Evolutionary conservation across 2,329 filamentous ascomycete genomes (phyloP), one percentile per base, ranked within the genome.

Genomic region (Sporothrix globosa): DNA sequence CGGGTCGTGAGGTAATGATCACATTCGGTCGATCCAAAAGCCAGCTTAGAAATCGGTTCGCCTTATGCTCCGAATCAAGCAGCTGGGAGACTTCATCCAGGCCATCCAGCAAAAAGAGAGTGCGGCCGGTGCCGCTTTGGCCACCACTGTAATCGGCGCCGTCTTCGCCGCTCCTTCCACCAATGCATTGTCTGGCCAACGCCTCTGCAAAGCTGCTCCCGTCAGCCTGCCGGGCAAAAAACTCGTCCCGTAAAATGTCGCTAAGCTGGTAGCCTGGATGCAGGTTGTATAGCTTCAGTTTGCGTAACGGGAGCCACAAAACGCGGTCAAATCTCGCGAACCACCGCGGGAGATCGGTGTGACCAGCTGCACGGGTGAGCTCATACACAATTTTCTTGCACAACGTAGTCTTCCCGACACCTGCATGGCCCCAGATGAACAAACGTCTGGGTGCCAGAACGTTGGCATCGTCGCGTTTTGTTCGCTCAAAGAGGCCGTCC

Each of bases 61-160:
- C 75, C 5, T 74, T 39, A 39, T 63, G 10, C 11, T 30, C 39
- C 7, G 4, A 63, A 6, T 74, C 73, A 4, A 61, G 56, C 14
- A 21, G 2, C 53, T 75, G 63, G 1, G 75, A 76, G 9, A 83
- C 74, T 76, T 84, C 82, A 68, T 84, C 82, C 14, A 83, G 69
- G 4, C 82, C 82, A 72, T 84, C 82, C 9, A 83, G 77, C 19
- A 83, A 58, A 60, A 82, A 81, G 0, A 83, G 74, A 21, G 77
- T 81, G 70, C 1, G 24, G 19, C 11, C 53, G 6, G 53, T 56
- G 1, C 41, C 14, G 41, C 14, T 13, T 11, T 14, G 11, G 41
- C 27, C 27, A 27, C 4, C 27, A 27, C 4, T 27, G 4, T 4
- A 27, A 27, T 27, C 27, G 27, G 2, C 4, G 27, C 27, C 4